phyloP scores from a whole-genome alignment of 2,329 filamentous ascomycete species.

The Aspergillus cejpii region DNA sequence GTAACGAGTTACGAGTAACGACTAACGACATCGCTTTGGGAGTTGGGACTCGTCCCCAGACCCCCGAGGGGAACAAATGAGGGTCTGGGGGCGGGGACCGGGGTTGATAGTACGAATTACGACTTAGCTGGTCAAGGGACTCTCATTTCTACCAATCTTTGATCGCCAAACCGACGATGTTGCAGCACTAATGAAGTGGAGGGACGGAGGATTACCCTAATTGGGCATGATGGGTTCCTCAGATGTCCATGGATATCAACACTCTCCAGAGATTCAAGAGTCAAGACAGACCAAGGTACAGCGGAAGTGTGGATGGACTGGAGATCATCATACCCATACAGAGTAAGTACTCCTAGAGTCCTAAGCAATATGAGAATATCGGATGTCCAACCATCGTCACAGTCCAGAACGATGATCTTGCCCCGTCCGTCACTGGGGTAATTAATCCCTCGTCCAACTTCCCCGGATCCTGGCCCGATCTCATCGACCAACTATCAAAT shows the following conservation, averaged over 20 bases:
- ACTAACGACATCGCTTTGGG: slow-evolving; percentile 3
- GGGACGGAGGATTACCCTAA: slow-evolving; percentile 3
- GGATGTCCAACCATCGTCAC: background rate
- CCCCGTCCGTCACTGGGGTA: background rate
- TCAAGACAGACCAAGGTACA: no score
- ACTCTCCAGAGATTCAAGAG: background rate
- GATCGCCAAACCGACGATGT: slow-evolving; percentile 1
- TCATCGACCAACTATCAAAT: no score
- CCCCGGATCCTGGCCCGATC: slow-evolving; percentile 2
- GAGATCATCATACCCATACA: slow-evolving; percentile 1
- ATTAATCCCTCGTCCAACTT: slow-evolving; percentile 4
- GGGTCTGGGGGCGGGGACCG: slow-evolving; percentile 21
- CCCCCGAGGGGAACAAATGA: slow-evolving; percentile 16
- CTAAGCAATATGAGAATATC: no score
- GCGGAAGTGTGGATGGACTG: background rate
- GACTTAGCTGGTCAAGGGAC: no score
- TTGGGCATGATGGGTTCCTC: background rate
- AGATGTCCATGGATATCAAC: background rate
- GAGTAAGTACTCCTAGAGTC: no score
- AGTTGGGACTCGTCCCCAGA: background rate
- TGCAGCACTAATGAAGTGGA: slow-evolving; percentile 7
- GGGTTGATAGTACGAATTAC: background rate
- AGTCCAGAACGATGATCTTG: slow-evolving; percentile 15
- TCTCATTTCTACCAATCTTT: background rate
- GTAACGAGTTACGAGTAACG: no score